Base-by-base conservation (phyloP, 2,329 filamentous ascomycete genomes). In the Colletotrichum sp. region DNA sequence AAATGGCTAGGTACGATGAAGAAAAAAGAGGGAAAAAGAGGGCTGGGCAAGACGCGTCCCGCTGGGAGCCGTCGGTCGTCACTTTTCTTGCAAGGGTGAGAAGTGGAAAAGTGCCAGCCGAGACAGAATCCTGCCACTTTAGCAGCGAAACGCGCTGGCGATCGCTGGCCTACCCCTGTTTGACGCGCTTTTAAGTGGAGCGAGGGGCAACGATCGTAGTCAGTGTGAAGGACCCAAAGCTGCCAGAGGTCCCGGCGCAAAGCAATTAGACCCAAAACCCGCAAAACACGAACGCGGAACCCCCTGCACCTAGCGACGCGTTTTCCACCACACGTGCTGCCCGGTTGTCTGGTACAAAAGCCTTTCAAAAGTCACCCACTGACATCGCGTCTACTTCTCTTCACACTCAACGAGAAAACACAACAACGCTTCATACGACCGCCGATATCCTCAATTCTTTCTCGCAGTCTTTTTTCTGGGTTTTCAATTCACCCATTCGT, bases 261-360 rank as follows among this genome's bases (percentile, higher is more conserved):
- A 48, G 62, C 36, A 65, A 30, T 65, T 65, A 63, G 61, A 36
- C 61, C 32, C 34, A 55, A 52, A 52, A 16, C 64, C 43, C 28
- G 32, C 32, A 34, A 62, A 70, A 68, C 32, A 63, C 68, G 75
- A 76, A 77, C 73, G 74, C 71, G 71, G 48, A 10, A 26, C 58
- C 67, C 65, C 74, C 71, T 64, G 48, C 56, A 67, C 21, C 24
- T 48, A 65, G 32, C 32, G 63, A 77, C 74, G 75, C 74, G 74
- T 71, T 67, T 52, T 69, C 70, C 62, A 56, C 52, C 43, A 66
- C 74, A 65, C 75, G 76, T 74, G 61, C 64, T 32, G 67, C 55
- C 61, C 30, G 28, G 21, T 58, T 62, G 43, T 65, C 67, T 67
- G 69, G 61, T 76, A 77, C 75, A 77, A 77, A 77, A 77, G 71